Conservation (phyloP, 2,329 filamentous ascomycete genomes). For the Exophiala sp. region DNA sequence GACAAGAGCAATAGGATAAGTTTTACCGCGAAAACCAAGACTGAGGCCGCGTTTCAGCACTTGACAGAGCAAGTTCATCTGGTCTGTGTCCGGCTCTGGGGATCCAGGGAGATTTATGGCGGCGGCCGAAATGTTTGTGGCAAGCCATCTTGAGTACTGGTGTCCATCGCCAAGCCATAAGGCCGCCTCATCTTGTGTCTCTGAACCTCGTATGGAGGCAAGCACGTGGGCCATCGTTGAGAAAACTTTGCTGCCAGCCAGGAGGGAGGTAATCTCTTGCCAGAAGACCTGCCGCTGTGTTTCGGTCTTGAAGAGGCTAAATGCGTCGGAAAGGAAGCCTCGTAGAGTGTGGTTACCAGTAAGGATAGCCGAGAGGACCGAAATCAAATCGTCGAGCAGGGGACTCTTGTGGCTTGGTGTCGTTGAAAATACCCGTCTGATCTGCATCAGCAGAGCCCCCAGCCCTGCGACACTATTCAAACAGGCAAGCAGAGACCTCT, state of each 20-base stretch:
- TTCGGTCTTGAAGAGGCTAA: slow-evolving; percentile 35
- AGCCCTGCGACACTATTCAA: slow-evolving; percentile 70
- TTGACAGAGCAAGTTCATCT: slow-evolving; percentile 37
- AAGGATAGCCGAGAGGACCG: slow-evolving; percentile 35
- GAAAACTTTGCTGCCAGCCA: slow-evolving; percentile 56
- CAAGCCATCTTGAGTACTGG: slow-evolving; percentile 66
- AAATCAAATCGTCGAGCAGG: slow-evolving; percentile 34
- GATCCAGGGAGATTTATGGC: slow-evolving; percentile 38
- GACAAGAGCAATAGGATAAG: neutral
- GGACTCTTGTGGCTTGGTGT: slow-evolving; percentile 29
- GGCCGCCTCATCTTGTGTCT: slow-evolving; percentile 26
- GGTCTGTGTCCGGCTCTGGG: slow-evolving; percentile 26
- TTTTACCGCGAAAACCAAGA: slow-evolving; percentile 64
- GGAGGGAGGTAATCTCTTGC: slow-evolving; percentile 56
- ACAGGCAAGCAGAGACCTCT: slow-evolving; percentile 53
- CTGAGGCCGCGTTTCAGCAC: slow-evolving; percentile 56
- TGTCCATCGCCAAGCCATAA: slow-evolving; percentile 61
- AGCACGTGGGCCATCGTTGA: slow-evolving; percentile 53
- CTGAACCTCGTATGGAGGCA: slow-evolving; percentile 32
- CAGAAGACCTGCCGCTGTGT: slow-evolving; percentile 45
- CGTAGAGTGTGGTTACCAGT: slow-evolving; percentile 12
- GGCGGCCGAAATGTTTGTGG: slow-evolving; percentile 52
- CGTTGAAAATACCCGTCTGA: slow-evolving; percentile 53
- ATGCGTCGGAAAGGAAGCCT: slow-evolving; percentile 34
- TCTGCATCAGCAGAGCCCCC: slow-evolving; percentile 66